Evolutionary conservation across 192 early-diverging fungal species (phyloP).

Genomic region (Backusella westeae): DNA sequence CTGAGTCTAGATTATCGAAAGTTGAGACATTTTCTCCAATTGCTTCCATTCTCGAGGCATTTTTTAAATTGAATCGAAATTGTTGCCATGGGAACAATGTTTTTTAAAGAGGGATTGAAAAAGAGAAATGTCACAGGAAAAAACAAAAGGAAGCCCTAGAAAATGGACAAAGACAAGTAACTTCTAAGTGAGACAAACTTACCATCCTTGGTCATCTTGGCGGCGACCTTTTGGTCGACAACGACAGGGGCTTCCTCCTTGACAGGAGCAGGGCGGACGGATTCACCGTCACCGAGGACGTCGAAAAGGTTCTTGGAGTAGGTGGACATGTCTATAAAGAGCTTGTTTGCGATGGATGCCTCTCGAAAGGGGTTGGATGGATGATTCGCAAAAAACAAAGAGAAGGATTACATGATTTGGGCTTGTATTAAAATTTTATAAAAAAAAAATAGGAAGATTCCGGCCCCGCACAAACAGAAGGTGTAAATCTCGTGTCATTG

Average conservation of each 20-base stretch:
- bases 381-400: constrained; percentile 23
- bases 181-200: background rate
- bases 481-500: background rate
- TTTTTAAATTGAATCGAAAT: background rate
- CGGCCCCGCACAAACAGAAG: background rate
- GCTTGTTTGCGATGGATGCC: constrained; percentile 25
- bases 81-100: background rate
- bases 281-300: constrained; percentile 62
- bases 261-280: constrained; percentile 40
- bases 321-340: constrained; percentile 45
- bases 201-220: constrained; percentile 33
- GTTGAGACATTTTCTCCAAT: background rate
- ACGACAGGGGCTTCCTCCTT: constrained; percentile 33
- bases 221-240: constrained; percentile 34
- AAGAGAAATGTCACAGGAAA: background rate
- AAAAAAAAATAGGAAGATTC: background rate
- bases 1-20: background rate
- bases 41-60: background rate
- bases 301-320: constrained; percentile 68
- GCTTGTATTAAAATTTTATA: background rate
- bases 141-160: background rate
- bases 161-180: background rate
- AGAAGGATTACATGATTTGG: constrained; percentile 9
- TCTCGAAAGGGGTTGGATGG: constrained; percentile 36
- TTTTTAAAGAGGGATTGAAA: background rate